Conservation (phyloP, 1,284 basidiomycete species). For the Trametes versicolor region DNA sequence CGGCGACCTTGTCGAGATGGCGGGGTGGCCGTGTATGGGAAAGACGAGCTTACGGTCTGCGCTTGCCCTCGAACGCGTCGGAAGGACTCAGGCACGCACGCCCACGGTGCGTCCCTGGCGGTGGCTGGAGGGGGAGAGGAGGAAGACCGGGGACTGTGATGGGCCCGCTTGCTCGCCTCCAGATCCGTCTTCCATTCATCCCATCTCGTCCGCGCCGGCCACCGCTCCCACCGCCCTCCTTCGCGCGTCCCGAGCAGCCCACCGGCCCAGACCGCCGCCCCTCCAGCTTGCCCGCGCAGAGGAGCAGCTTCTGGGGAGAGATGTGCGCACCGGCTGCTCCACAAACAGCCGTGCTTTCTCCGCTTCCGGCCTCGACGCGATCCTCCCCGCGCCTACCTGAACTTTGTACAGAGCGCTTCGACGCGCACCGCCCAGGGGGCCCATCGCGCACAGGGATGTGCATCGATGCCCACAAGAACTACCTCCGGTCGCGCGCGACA, state of each 20-base stretch:
- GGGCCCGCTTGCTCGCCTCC: not conserved
- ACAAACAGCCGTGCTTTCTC: slow-evolving; percentile 16
- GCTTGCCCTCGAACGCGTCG: slow-evolving; percentile 7
- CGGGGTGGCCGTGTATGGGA: slow-evolving; percentile 3
- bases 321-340: slow-evolving; percentile 10
- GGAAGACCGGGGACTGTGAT: not conserved
- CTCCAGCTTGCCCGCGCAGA: not conserved
- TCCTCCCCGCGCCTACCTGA: not conserved
- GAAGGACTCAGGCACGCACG: slow-evolving; percentile 18
- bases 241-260: not conserved
- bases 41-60: slow-evolving; percentile 4
- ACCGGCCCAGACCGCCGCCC: not conserved
- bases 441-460: slow-evolving; percentile 9
- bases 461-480: not conserved
- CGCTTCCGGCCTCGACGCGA: not conserved
- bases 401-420: not conserved
- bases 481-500: slow-evolving; percentile 6
- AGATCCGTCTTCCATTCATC: slow-evolving; percentile 26
- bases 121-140: not conserved
- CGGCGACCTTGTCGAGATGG: slow-evolving; percentile 4
- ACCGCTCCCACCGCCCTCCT: not conserved
- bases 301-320: slow-evolving; percentile 3
- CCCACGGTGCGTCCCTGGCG: not conserved
- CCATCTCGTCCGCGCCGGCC: slow-evolving; percentile 3
- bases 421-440: not conserved